Evolutionary conservation across 2,329 filamentous ascomycete species (phyloP), one percentile per base, ranked within the genome.

Genomic region (Colletotrichum horii): DNA sequence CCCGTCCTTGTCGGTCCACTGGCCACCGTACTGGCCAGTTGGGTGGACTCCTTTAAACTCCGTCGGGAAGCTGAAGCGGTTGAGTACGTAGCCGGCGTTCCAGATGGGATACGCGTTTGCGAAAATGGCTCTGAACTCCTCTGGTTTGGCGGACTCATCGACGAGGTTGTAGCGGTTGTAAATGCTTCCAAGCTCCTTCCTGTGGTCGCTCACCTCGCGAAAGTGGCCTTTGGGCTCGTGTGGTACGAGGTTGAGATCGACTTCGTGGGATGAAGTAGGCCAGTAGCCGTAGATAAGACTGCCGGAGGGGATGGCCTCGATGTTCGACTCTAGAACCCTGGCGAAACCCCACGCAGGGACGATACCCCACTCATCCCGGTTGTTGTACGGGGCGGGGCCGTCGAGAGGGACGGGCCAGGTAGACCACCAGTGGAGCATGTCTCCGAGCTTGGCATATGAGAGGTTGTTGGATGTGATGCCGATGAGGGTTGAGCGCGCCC

Each of bases 331-430:
- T 8, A 86, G 60, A 6, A 89, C 83, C 28, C 83, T 80, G 9
- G 83, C 87, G 70, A 86, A 88, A 0, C 88, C 88, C 87, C 88
- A 89, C n/a, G 84, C 85, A 55, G 86, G 85, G 15, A 87, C 85
- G 74, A 88, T 86, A 6, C 87, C 87, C 81, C 87, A 89, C n/a
- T 79, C 78, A 4, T 79, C 60, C 6, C 66, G 36, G 77, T 89
- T 82, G 77, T 85, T 83, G 48, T 81, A 83, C 5, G 82, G 81
- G 1, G 80, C 77, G 7, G 82, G 82, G 2, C 83, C 82, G 22
- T 78, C 78, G 0, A 76, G 15, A 0, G 86, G 87, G 0, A 87
- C 81, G 0, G 85, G 87, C 78, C 88, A 88, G 9, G 85, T 79
- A 75, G 85, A 83, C 87, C 87, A 89, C 83, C 83, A 84, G 60